Evolutionary conservation across 257 asterid species (phyloP).

Genomic region (Solanum bulbocastanum): DNA sequence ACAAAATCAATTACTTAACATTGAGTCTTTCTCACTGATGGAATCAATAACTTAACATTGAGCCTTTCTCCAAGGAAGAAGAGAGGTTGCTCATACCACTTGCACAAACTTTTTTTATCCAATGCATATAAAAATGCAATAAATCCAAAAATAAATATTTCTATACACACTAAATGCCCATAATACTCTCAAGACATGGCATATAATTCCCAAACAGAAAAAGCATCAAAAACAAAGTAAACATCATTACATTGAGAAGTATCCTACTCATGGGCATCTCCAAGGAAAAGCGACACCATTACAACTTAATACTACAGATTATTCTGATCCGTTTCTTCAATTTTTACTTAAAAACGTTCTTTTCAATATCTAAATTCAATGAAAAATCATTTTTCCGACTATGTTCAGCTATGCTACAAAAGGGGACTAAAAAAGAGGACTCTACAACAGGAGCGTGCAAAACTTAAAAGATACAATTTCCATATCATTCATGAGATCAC

Average conservation of each 20-base stretch:
- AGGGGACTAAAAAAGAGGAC: not conserved
- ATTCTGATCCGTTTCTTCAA: not conserved
- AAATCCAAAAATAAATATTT: not conserved
- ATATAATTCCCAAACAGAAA: not conserved
- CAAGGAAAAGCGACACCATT: not conserved
- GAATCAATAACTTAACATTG: not conserved
- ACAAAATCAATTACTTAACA: not conserved
- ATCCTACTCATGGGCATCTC: not conserved
- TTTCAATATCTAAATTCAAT: not conserved
- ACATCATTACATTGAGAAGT: not conserved
- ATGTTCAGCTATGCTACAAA: not conserved
- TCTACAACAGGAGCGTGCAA: not conserved
- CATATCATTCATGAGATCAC: not conserved
- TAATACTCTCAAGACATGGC: not conserved
- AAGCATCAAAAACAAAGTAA: not conserved
- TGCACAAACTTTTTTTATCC: not conserved
- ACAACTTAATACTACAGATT: not conserved
- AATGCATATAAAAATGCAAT: not conserved
- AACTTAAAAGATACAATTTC: not conserved
- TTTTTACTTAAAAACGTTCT: not conserved
- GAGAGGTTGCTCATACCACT: not conserved
- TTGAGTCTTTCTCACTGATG: not conserved
- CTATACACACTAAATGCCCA: not conserved
- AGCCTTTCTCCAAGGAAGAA: not conserved
- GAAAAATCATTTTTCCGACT: not conserved